These are phyloP conservation scores for Tricholoma hemisulphureum DNA, from an alignment of 768 basidiomycete species.

Conservation along the genomic window DNA sequence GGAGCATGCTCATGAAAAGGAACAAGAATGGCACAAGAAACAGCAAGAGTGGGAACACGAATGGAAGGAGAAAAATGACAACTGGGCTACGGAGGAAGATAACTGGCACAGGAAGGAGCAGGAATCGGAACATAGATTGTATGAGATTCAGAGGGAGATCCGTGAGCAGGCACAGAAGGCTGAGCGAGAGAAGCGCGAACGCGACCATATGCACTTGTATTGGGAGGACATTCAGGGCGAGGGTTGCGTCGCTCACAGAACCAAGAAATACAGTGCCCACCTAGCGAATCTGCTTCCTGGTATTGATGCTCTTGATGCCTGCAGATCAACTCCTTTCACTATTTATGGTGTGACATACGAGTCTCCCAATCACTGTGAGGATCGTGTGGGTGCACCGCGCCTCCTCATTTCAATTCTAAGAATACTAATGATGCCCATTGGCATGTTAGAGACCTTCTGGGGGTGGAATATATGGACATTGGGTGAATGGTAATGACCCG, in stretches of 20 bases:
- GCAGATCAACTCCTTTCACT: slow-evolving; percentile 14
- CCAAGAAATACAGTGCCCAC: slow-evolving; percentile 11
- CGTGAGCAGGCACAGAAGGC: background rate
- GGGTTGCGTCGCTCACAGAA: slow-evolving; percentile 7
- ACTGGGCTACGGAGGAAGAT: background rate
- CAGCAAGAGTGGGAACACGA: too few relatives aligned
- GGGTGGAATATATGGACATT: background rate
- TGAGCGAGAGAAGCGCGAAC: slow-evolving; percentile 8
- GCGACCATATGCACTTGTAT: slow-evolving; percentile 12
- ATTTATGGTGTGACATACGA: slow-evolving; percentile 15
- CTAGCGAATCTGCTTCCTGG: slow-evolving; percentile 13
- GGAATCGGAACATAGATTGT: background rate
- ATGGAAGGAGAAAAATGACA: background rate
- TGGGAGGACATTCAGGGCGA: slow-evolving; percentile 15
- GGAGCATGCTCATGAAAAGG: background rate
- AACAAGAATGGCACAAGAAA: background rate
- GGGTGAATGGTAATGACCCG: background rate
- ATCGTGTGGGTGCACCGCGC: slow-evolving; percentile 9
- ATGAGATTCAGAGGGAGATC: background rate
- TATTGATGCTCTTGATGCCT: slow-evolving; percentile 17
- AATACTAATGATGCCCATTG: background rate
- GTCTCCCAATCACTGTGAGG: slow-evolving; percentile 14
- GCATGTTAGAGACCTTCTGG: background rate
- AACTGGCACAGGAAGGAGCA: background rate
- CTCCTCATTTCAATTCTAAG: background rate